These are phyloP conservation scores for Colletotrichum graminicola DNA, from an alignment of 2,329 filamentous ascomycete species.

Conservation along the genomic window DNA sequence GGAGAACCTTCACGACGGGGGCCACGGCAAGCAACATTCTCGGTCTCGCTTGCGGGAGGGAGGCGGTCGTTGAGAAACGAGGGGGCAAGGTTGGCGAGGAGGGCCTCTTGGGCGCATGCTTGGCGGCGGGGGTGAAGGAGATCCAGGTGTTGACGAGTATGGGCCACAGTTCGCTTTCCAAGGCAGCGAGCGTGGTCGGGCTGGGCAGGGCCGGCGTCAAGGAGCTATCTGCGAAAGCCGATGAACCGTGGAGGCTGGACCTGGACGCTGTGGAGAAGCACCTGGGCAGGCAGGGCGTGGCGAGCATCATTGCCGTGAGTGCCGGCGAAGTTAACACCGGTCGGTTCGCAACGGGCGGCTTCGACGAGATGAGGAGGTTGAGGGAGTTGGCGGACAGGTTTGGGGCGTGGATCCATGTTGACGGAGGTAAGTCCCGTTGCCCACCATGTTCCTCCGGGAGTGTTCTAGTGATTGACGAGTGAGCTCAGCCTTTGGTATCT, in stretches of 20 bases:
- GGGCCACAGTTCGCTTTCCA: conserved; percentile 85
- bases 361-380: conserved; percentile 71
- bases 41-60: conserved; percentile 75
- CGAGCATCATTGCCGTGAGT: conserved; percentile 84
- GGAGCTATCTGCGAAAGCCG: conserved; percentile 64
- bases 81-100: conserved; percentile 71
- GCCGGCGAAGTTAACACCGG: conserved; percentile 94
- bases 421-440: conserved; percentile 69
- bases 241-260: conserved; percentile 78
- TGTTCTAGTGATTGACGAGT: conserved; percentile 24
- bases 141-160: conserved; percentile 85
- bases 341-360: conserved; percentile 73
- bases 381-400: conserved; percentile 79
- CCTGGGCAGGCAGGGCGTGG: conserved; percentile 65
- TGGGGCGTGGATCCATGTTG: conserved; percentile 88
- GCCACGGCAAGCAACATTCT: conserved; percentile 85
- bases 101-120: conserved; percentile 77
- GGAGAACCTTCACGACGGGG: conserved; percentile 68
- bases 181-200: conserved; percentile 86
- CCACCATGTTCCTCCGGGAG: background rate
- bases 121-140: conserved; percentile 70
- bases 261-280: conserved; percentile 72
- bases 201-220: conserved; percentile 78
- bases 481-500: conserved; percentile 81
- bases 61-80: conserved; percentile 66